Percentiles rank a stretch among this genome's conserved stretches.
These are phyloP conservation scores for Erodium texanum DNA, from an alignment of 441 rosid genomes.

Conservation along the genomic window DNA sequence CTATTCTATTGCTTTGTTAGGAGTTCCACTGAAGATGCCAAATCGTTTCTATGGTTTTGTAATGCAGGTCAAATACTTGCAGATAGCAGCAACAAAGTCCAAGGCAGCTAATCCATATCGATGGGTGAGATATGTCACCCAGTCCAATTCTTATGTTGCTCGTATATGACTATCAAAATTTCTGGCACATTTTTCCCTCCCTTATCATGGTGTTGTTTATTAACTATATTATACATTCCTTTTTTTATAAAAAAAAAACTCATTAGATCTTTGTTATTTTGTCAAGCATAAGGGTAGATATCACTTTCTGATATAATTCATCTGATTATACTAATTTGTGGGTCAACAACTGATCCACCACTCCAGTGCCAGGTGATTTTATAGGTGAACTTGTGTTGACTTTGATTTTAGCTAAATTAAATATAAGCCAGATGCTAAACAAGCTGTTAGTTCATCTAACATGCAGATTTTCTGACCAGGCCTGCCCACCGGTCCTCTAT, in stretches of 20 bases:
- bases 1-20: background rate
- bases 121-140: conserved; percentile 97
- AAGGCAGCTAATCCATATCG: conserved; percentile 74
- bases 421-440: no score
- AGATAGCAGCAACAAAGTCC: conserved; percentile 93
- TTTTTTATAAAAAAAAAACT: background rate
- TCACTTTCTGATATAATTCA: background rate
- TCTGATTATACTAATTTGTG: no score
- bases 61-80: conserved; percentile 90
- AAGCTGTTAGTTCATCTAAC: no score
- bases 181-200: background rate
- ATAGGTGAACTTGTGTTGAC: no score
- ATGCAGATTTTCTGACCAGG: no score
- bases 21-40: background rate
- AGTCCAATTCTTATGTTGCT: conserved; percentile 94
- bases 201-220: background rate
- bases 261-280: background rate
- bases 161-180: conserved; percentile 37
- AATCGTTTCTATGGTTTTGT: conserved; percentile 3
- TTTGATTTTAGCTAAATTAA: no score
- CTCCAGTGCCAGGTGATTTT: no score
- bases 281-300: background rate
- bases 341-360: background rate
- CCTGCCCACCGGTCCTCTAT: background rate
- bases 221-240: background rate